Base-by-base conservation (phyloP, 2,329 filamentous ascomycete species). In the Phyllosticta ampelicida region DNA sequence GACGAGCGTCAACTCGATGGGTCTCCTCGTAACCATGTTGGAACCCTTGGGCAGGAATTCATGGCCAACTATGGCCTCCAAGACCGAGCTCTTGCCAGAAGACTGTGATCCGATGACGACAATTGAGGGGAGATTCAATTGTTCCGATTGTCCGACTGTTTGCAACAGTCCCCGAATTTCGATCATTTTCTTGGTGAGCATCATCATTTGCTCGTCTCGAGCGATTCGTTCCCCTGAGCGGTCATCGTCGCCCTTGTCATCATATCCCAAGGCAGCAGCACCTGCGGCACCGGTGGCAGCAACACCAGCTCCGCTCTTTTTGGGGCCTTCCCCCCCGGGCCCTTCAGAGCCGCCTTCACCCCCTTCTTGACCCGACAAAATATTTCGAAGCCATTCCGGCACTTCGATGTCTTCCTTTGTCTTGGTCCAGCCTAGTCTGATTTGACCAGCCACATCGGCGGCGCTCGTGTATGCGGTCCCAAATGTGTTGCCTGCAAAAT, bases 21-120 rank as follows among this genome's bases (percentile, higher is more conserved):
- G 94, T 60, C 94, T 81, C 48, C 95, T 82, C 9, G 94, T 99
- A 54, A 99, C 94, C 94, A 99, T 99, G 68, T 99, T 99, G 49
- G 86, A 86, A n/a, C 94, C 94, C 73, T 99, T 99, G 5, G 94
- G 95, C 51, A 99, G 76, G 65, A 99, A 99, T 66, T 99, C 94
- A 68, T 99, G 94, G 5, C 94, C 95, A 57, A 99, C 95, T 61
- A 99, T 95, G 19, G 94, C 89, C 72, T 99, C 94, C 53, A 99
- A 73, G 1, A 99, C 94, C 1, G 94, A 99, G 68, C 92, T 97
- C 76, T 99, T 99, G 48, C 94, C 94, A 0, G 94, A 97, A 0
- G 94, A 99, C 70, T 99, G 94, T 1, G 94, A 99, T 21, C 94
- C 94, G 65, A 99, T 96, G 44, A 99, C 94, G n/a, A 99, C 94